Evolutionary conservation across 352 stramenopile genomes (phyloP), one percentile per base, ranked within the genome.

Genomic region (Pythium plurisporium): DNA sequence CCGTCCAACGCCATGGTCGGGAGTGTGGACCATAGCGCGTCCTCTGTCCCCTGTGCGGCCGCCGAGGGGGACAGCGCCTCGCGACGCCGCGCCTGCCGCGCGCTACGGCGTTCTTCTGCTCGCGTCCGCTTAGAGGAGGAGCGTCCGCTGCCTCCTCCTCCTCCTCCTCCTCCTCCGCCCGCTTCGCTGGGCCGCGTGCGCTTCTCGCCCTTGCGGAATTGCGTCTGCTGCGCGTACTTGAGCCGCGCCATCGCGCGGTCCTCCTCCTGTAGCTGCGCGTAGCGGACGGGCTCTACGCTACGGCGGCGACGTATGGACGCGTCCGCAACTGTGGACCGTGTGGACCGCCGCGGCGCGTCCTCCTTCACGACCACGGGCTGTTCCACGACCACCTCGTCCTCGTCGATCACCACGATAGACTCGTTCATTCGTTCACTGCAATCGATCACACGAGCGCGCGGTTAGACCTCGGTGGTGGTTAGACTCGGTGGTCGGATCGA

Each of bases 231-330:
- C 30, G 30, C 52, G 45, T 43, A 47, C 55, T 68, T 70, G 25
- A 85, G 50, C 23, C 66, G 65, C 50, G 67, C 64, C 27, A 87
- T 86, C 48, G 80, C 74, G 31, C 62, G 69, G 50, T 82, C 67
- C 47, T 86, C 69, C 27, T 76, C 79, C 68, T 85, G 75, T 8
- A 83, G 64, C 29, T 86, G 69, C 6, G 67, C 59, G 55, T 76
- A 85, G 19, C 73, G 57, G 31, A 85, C 72, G 38, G 62, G 67
- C 56, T 70, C 61, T 2, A 61, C 44, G 72, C 65, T 4, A 62
- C 50, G 51, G 36, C 60, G 51, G 23, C 38, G 46, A 15, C 42
- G 58, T 23, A 50, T 44, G 12, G 43, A 44, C 34, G 58, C 15
- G 27, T 58, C 47, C 29, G 20, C 56, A 14, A 26, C 37, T 14